A percentile compares a stretch with the other conserved stretches of the same genome.
Conservation (phyloP, 805 yeast genomes). For the Yarrowia sp. region DNA sequence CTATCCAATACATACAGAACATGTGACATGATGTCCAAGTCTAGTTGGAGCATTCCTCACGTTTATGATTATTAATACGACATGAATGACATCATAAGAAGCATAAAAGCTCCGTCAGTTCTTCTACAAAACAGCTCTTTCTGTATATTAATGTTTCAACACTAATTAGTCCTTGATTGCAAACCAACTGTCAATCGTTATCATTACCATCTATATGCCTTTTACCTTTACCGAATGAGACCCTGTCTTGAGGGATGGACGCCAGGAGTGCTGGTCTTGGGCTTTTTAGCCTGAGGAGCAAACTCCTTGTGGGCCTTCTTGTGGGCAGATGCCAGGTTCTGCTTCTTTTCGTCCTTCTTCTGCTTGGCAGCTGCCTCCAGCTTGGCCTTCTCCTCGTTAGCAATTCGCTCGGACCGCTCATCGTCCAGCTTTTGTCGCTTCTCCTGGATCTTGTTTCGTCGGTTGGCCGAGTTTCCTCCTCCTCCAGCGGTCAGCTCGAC, state of each 20-base stretch:
- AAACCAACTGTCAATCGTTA: background rate
- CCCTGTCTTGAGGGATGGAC: constrained; percentile 69
- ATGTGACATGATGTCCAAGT: too few species aligned
- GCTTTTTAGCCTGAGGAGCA: constrained; percentile 14
- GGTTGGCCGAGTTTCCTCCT: constrained; percentile 78
- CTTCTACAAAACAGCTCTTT: too few species aligned
- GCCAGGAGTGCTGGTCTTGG: background rate
- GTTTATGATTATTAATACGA: too few species aligned
- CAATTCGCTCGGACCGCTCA: constrained; percentile 63
- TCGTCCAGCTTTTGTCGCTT: constrained; percentile 74
- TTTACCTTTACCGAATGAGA: constrained; percentile 39
- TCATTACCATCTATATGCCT: constrained; percentile 5
- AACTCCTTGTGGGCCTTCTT: constrained; percentile 24
- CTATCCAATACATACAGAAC: too few species aligned
- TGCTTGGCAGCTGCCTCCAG: constrained; percentile 18
- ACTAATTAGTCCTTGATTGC: too few species aligned
- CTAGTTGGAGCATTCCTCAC: too few species aligned
- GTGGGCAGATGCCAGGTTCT: constrained; percentile 15
- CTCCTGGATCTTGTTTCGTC: constrained; percentile 61
- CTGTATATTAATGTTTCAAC: too few species aligned
- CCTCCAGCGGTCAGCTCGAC: constrained; percentile 98
- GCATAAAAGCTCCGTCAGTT: too few species aligned
- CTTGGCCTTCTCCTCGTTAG: constrained; percentile 44
- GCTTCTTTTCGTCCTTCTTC: constrained; percentile 28
- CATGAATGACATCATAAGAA: too few species aligned